Conservation (phyloP, 2,329 filamentous ascomycete species). For the Aspergillus ochraceus region DNA sequence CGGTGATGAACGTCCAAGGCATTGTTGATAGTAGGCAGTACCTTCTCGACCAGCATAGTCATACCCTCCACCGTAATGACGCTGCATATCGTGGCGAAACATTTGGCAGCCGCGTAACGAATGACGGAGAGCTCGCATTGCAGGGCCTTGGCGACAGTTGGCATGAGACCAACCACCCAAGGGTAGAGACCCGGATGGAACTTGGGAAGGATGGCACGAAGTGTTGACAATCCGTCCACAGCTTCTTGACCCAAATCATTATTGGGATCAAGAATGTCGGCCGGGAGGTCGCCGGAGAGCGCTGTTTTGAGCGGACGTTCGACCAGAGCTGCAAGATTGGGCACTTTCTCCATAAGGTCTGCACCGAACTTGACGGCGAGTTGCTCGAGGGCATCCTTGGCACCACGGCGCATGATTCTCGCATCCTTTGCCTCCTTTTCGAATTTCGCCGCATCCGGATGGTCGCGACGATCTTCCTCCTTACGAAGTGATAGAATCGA, state of each 20-base stretch:
- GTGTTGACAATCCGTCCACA: conserved; percentile 88
- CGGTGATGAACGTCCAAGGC: conserved; percentile 83
- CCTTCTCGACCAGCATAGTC: conserved; percentile 91
- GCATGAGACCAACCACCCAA: conserved; percentile 81
- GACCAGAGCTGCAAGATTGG: conserved; percentile 78
- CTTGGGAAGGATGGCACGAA: conserved; percentile 91
- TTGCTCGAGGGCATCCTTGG: conserved; percentile 91
- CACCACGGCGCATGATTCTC: conserved; percentile 84
- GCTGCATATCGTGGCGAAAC: conserved; percentile 94
- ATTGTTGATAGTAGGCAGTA: conserved; percentile 89
- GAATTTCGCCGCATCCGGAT: conserved; percentile 85
- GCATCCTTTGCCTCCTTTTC: conserved; percentile 87
- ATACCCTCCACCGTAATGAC: conserved; percentile 93
- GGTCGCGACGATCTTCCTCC: conserved; percentile 92
- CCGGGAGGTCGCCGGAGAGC: conserved; percentile 70
- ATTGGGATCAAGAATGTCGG: conserved; percentile 71
- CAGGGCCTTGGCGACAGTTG: conserved; percentile 81
- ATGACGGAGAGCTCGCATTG: conserved; percentile 89
- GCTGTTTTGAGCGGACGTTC: conserved; percentile 74
- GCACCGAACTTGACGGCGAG: conserved; percentile 77
- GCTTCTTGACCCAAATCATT: conserved; percentile 83
- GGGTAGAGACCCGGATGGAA: conserved; percentile 71
- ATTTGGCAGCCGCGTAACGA: conserved; percentile 95
- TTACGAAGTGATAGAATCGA: conserved; percentile 92
- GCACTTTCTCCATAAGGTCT: conserved; percentile 76